Conservation (phyloP, 495 filamentous ascomycete genomes). For the Extremus antarcticus region DNA sequence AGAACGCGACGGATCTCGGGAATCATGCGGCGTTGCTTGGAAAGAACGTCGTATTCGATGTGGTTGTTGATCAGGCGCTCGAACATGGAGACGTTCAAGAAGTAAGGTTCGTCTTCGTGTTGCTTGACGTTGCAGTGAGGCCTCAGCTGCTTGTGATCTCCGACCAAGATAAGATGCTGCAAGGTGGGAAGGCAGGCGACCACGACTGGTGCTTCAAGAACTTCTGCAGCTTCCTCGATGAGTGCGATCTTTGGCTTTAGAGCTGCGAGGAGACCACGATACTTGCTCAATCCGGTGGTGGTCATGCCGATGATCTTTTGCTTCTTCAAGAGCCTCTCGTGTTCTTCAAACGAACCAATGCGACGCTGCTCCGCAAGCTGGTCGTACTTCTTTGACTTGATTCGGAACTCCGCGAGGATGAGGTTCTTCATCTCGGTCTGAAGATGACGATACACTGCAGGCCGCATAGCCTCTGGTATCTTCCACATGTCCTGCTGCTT, state of each 20-base stretch:
- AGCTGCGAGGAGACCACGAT: constrained; percentile 60
- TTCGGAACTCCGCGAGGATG: constrained; percentile 35
- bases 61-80: constrained; percentile 65
- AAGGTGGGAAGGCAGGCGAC: constrained; percentile 55
- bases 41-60: constrained; percentile 51
- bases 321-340: constrained; percentile 38
- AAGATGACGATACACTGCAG: constrained; percentile 48
- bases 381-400: constrained; percentile 35
- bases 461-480: constrained; percentile 42
- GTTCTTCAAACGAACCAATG: constrained; percentile 47
- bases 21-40: constrained; percentile 59
- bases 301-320: constrained; percentile 63
- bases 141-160: constrained; percentile 65
- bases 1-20: constrained; percentile 57
- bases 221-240: constrained; percentile 70
- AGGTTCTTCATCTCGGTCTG: constrained; percentile 36
- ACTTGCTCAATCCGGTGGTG: constrained; percentile 80
- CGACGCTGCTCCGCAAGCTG: constrained; percentile 31
- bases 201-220: constrained; percentile 54
- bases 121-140: constrained; percentile 47
- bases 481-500: constrained; percentile 44
- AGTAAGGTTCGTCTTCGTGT: constrained; percentile 46
- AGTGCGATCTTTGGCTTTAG: constrained; percentile 56
- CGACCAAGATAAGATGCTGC: constrained; percentile 64
- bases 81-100: constrained; percentile 59